Evolutionary conservation across 176 grass and related monocot species (phyloP), one percentile per base, ranked within the genome.

Genomic region (Cenchrus purpureus): DNA sequence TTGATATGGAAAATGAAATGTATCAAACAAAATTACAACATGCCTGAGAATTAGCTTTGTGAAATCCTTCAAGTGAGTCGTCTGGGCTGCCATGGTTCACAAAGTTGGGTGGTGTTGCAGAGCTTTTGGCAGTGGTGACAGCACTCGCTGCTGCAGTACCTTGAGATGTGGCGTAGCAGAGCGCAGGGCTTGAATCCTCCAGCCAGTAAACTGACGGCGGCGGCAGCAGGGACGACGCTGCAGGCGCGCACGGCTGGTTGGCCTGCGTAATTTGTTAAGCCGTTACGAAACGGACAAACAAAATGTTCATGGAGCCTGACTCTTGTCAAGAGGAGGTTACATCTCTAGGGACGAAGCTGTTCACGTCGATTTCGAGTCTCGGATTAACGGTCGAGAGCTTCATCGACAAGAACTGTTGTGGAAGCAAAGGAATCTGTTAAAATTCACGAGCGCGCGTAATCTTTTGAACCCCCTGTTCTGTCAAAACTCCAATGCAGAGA

Each of bases 341-440:
- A 53, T 94, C 84, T 91, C 85, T 91, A 10, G 49, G 64, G 74
- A 79, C 13, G 65, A 87, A 73, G 49, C 55, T 87, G 25, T 94
- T 77, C 43, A 83, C 74, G 14, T 79, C 76, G 59, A 91, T 51
- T 54, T 91, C 89, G 6, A 68, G 85, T 8, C 20, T 74, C 4
- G 89, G 81, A 86, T 91, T 87, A 19, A 94, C 89, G 0, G 92
- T 85, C 19, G 89, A 85, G 51, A 94, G 87, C 71, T 94, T 94
- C 92, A 94, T 91, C 25, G 92, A 94, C 57, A 94, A 51, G 84
- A 94, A 91, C 92, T 94, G 83, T 78, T 82, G 83, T 32, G 66
- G 77, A 49, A 28, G 14, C 8, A 74, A 11, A 45, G 6, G 15
- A 49, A 65, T 15, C 72, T 79, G 12, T 28, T 68, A 8, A 58